Evolutionary conservation across 371 early-diverging fungal species (phyloP), one percentile per base, ranked within the genome.

Genomic region (Rhizopus arrhizus): DNA sequence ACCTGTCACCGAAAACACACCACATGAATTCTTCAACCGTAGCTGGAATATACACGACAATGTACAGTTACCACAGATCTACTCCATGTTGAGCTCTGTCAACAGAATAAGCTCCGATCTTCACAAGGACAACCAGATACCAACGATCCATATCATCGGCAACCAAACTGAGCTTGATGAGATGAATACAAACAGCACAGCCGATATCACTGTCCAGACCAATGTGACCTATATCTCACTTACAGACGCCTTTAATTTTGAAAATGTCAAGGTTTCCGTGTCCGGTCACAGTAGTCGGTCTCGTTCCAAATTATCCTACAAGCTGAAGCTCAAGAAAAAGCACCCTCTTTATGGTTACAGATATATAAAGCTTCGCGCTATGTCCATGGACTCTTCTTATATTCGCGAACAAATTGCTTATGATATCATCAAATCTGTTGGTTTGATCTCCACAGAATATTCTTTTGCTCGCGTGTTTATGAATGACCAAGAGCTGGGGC

Each of bases 331-430:
- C 22, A 36, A 54, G 5, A 71, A 77, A 36, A 58, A 68, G 16
- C 40, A 66, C 12, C 49, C 55, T 13, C 59, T 76, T 4, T 70
- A 62, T 45, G 68, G 64, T 0, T 70, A 74, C 34, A 56, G 66
- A 32, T 63, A 61, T 15, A 28, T 78, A 31, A 78, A 78, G 35
- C 43, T 74, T 9, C 62, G 75, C 16, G 55, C 73, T 1, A 58
- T 69, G 34, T 42, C 47, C 22, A 70, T 73, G 0, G 84, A 84
- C 49, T 71, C 78, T 1, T 72, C 81, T 5, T 79, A 74, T 58
- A 73, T 84, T 34, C 70, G 78, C 12, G 84, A 84, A 41, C 73
- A 75, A 53, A n/a, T 84, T 15, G 75, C 73, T 15, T 73, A 82
- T 34, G 77, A 78, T 48, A 62, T 81, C 10, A 64, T 77, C 28